phyloP scores from a whole-genome alignment of 768 basidiomycete genomes.

The Mycena galopus region DNA sequence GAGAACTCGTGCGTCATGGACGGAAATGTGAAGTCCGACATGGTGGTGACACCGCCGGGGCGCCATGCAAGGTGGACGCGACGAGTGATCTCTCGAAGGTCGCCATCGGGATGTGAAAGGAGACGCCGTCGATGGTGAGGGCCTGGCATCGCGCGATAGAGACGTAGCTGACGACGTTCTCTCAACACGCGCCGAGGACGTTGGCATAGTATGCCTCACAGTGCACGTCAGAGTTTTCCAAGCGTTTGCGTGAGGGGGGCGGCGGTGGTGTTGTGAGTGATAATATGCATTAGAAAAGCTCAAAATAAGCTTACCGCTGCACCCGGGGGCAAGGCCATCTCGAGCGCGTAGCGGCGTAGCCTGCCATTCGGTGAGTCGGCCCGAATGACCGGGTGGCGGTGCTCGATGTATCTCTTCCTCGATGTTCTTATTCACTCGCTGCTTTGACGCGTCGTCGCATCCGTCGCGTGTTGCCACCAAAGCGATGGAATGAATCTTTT shows the following conservation, averaged over 20 bases:
- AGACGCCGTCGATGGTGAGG: conserved; percentile 90
- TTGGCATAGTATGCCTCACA: conserved; percentile 89
- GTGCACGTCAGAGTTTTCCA: conserved; percentile 88
- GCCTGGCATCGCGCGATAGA: conserved; percentile 95
- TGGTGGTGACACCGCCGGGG: conserved; percentile 95
- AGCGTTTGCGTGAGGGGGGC: conserved; percentile 84
- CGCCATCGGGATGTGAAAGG: conserved; percentile 97
- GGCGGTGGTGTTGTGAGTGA: conserved; percentile 77
- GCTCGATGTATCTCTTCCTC: too few species aligned
- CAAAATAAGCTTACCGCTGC: too few species aligned
- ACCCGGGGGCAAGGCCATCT: too few species aligned
- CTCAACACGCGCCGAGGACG: conserved; percentile 97
- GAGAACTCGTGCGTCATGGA: conserved; percentile 99
- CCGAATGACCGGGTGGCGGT: too few species aligned
- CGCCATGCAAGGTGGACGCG: conserved; percentile 96
- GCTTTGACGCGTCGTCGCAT: too few species aligned
- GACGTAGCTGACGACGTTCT: conserved; percentile 98
- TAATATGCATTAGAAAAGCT: too few species aligned
- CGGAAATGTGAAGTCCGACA: too few species aligned
- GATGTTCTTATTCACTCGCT: too few species aligned
- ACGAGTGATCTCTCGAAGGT: conserved; percentile 99
- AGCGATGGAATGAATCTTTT: too few species aligned
- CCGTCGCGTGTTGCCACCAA: too few species aligned
- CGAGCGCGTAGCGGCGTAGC: too few species aligned
- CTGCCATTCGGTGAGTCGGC: too few species aligned